A percentile compares a stretch with the other conserved stretches of the same genome.
Conservation (phyloP, 176 grass and related monocot species). For the Cenchrus fungigraminus region DNA sequence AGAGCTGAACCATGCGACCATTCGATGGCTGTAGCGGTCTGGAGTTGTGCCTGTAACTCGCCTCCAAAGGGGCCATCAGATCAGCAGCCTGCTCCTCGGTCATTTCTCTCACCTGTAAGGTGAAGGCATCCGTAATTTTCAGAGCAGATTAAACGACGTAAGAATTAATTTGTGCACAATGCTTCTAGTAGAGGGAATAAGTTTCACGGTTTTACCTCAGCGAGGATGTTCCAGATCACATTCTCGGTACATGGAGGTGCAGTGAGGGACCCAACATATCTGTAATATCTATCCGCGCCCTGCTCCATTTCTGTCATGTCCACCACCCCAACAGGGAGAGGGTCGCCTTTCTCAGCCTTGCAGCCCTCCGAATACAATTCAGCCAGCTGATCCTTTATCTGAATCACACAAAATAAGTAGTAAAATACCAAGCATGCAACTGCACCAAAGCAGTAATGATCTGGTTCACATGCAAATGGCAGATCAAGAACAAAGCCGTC, state of each 20-base stretch:
- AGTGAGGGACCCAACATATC: conserved; percentile 73
- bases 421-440: background rate
- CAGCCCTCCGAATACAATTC: conserved; percentile 46
- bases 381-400: conserved; percentile 66
- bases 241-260: conserved; percentile 90
- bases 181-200: background rate
- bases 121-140: background rate
- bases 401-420: background rate
- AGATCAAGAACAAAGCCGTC: background rate
- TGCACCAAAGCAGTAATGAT: background rate
- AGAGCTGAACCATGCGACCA: conserved; percentile 59
- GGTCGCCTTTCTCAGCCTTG: conserved; percentile 46
- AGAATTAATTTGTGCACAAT: background rate
- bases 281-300: conserved; percentile 50
- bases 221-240: conserved; percentile 75
- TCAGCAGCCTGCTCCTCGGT: conserved; percentile 62
- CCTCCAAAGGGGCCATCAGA: conserved; percentile 58
- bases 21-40: conserved; percentile 62
- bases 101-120: conserved; percentile 66
- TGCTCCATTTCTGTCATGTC: conserved; percentile 45
- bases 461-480: background rate
- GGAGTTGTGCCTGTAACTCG: conserved; percentile 56
- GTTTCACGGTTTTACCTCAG: conserved; percentile 42
- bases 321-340: conserved; percentile 52
- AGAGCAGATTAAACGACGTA: background rate